Conservation (phyloP, 768 basidiomycete species). For the button mushroom (Agaricus bisporus) region DNA sequence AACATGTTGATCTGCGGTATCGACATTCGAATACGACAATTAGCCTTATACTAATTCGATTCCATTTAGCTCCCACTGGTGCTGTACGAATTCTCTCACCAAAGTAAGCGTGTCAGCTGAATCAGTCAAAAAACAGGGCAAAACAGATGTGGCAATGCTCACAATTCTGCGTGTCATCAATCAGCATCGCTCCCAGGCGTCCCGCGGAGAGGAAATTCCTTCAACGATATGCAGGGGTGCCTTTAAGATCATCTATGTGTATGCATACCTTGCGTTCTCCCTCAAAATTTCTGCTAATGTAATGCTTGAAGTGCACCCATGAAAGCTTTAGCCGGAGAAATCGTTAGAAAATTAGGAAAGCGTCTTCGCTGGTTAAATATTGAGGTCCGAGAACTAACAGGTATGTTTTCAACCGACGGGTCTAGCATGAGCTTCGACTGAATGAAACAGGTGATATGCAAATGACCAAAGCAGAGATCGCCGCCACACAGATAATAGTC, state of each 20-base stretch:
- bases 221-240: conserved; percentile 57
- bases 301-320: conserved; percentile 72
- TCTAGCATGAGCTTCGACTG: neutral
- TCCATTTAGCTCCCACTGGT: conserved; percentile 82
- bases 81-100: conserved; percentile 59
- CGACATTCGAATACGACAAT: neutral
- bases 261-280: conserved; percentile 17
- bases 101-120: conserved; percentile 8
- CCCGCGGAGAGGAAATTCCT: conserved; percentile 26
- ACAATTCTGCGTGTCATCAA: conserved; percentile 83
- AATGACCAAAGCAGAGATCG: conserved; percentile 87
- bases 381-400: conserved; percentile 86
- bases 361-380: conserved; percentile 85
- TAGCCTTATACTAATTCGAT: neutral
- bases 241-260: conserved; percentile 99
- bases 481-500: conserved; percentile 94
- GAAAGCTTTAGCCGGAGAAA: conserved; percentile 96
- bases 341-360: conserved; percentile 88
- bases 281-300: neutral
- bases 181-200: conserved; percentile 45
- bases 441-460: conserved; percentile 86
- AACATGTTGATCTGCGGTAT: conserved; percentile 91
- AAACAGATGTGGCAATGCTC: conserved; percentile 98
- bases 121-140: conserved; percentile 58
- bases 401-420: conserved; percentile 26